phyloP scores from a whole-genome alignment of 2,329 filamentous ascomycete genomes.

The Scedosporium aurantiacum region DNA sequence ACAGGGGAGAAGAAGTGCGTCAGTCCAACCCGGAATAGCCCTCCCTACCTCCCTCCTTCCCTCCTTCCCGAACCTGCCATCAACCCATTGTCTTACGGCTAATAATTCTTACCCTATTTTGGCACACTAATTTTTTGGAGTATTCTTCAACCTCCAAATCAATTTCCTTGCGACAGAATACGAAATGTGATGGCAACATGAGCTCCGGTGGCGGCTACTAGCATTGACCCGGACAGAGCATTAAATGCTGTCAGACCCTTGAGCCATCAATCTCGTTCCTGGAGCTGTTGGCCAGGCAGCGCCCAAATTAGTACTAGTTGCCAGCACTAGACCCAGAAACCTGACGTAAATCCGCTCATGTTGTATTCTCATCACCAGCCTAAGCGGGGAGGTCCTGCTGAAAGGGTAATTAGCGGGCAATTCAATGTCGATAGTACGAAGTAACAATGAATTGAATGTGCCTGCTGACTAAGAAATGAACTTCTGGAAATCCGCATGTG shows the following conservation, averaged over 20 bases:
- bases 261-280: not conserved
- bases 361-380: not conserved
- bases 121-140: no score
- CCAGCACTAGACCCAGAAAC: not conserved
- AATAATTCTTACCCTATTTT: no score
- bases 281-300: conserved; percentile 1
- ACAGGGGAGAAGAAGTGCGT: not conserved
- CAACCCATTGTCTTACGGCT: no score
- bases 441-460: no score
- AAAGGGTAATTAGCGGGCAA: no score
- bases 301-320: not conserved
- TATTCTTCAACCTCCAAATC: no score
- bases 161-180: not conserved
- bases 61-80: no score
- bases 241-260: not conserved
- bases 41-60: not conserved
- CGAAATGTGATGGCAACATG: not conserved
- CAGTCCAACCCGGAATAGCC: not conserved
- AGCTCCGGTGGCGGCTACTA: not conserved
- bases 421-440: no score
- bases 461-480: no score
- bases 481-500: no score
- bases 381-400: no score
- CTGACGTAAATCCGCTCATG: not conserved
- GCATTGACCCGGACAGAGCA: not conserved